phyloP scores from a whole-genome alignment of 2,329 filamentous ascomycete species.

The Alternaria burnsii region DNA sequence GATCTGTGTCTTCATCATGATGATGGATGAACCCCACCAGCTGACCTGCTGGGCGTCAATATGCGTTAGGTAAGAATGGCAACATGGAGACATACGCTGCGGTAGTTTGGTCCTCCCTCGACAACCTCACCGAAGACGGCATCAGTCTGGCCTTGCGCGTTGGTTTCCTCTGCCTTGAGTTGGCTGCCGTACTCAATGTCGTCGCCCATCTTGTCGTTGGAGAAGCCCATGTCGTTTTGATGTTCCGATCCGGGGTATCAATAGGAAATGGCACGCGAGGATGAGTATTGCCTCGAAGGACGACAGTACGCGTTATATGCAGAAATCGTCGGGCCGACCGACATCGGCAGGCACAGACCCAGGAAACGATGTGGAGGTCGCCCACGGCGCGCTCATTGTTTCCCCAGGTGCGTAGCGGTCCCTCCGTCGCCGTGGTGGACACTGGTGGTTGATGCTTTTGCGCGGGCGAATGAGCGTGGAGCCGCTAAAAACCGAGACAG shows the following conservation, averaged over 20 bases:
- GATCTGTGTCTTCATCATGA: slow-evolving; percentile 46
- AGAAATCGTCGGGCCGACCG: slow-evolving; percentile 16
- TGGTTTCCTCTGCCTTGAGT: slow-evolving; percentile 15
- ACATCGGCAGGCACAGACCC: slow-evolving; percentile 13
- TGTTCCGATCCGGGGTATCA: slow-evolving; percentile 9
- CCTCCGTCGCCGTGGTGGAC: not conserved
- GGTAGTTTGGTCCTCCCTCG: slow-evolving; percentile 63
- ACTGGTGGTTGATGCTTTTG: slow-evolving; percentile 9
- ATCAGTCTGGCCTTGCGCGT: slow-evolving; percentile 20
- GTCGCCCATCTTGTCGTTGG: slow-evolving; percentile 9
- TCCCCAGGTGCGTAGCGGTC: slow-evolving; percentile 13
- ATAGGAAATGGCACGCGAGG: slow-evolving; percentile 2
- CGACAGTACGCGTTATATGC: slow-evolving; percentile 15
- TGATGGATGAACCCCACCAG: slow-evolving; percentile 35
- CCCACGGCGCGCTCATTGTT: slow-evolving; percentile 13
- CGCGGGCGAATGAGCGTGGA: slow-evolving; percentile 7
- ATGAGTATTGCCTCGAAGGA: slow-evolving; percentile 3
- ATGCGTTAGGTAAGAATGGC: not conserved
- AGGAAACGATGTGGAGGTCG: slow-evolving; percentile 12
- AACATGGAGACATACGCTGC: slow-evolving; percentile 46
- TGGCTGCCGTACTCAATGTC: slow-evolving; percentile 13
- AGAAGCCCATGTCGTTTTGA: slow-evolving; percentile 6
- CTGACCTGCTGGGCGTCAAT: slow-evolving; percentile 31
- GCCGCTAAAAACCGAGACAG: slow-evolving; percentile 12
- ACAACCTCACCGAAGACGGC: slow-evolving; percentile 61